Base-by-base conservation (phyloP, 2,329 filamentous ascomycete species). In the Colletotrichum acutatum region DNA sequence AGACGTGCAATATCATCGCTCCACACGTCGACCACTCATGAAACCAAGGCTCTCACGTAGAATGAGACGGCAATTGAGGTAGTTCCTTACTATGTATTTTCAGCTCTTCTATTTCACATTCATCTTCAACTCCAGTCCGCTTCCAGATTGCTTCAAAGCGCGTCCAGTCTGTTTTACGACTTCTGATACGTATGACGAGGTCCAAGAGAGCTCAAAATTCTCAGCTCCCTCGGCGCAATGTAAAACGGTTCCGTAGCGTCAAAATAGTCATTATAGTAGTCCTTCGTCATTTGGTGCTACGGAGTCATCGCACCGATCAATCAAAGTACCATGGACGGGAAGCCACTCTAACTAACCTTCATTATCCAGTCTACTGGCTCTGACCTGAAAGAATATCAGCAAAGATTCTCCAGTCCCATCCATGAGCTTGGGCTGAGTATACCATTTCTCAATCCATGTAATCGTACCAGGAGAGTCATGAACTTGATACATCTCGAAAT, bases 401-500 rank as follows among this genome's bases (percentile, higher is more conserved):
- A 1, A n/a, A 26, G 5, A 6, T 5, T 14, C 7, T 4, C 12
- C 3, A 3, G 0, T 7, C 1, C 4, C 19, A 1, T 2, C 1
- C 3, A 34, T 7, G n/a, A 26, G 7, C 1, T 5, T 5, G 1
- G 4, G 12, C 1, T 2, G 4, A 1, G 16, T 8, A 9, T 46
- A 72, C 70, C 70, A 72, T 24, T 72, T 72, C 12, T 72, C 70
- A n/a, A 72, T 72, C 70, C 70, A 72, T 7, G 66, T 72, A 11
- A 72, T 72, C 2, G 70, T 72, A 3, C 70, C 70, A 3, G 70
- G 70, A 16, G 66, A 70, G 12, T 72, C 70, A 7, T 72, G 70
- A 12, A 70, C 32, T 7, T 72, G 70, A 26, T 72, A 72, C 70
- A 72, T 72, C 16, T 72, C 70, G 19, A 70, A 72, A 22, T 70